phyloP scores from a whole-genome alignment of 106 monocot genomes.

The Narthecium ossifragum region DNA sequence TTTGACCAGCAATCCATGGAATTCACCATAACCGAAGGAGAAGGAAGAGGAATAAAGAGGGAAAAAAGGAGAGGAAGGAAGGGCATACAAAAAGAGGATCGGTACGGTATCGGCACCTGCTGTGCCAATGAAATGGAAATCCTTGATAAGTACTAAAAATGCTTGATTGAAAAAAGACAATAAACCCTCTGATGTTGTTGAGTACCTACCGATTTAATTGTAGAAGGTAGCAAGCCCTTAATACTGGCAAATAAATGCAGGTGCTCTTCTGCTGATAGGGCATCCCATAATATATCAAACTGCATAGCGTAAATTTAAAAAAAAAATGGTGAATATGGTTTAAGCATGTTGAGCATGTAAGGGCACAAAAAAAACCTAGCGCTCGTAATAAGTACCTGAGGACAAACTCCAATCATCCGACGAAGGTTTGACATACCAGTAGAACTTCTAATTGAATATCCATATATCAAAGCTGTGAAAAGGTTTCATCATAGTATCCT shows the following conservation, averaged over 20 bases:
- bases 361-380: no score
- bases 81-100: neutral
- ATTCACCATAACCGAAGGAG: no score
- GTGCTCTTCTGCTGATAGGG: slow-evolving; percentile 78
- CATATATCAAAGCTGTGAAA: slow-evolving; percentile 77
- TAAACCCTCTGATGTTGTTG: neutral
- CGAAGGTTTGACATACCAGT: slow-evolving; percentile 85
- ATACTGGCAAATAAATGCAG: slow-evolving; percentile 78
- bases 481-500: neutral
- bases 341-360: no score
- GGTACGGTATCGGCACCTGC: no score
- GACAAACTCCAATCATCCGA: slow-evolving; percentile 88
- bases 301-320: slow-evolving; percentile 15
- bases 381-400: slow-evolving; percentile 68
- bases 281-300: slow-evolving; percentile 97
- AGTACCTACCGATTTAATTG: slow-evolving; percentile 65
- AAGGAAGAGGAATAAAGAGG: no score
- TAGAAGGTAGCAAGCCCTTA: slow-evolving; percentile 69
- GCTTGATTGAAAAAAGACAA: neutral
- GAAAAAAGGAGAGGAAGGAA: neutral
- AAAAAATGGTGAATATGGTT: neutral
- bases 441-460: slow-evolving; percentile 65
- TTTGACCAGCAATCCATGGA: no score
- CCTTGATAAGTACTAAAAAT: no score
- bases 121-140: no score